These are phyloP conservation scores for Trichoderma breve DNA, from an alignment of 2,329 filamentous ascomycete species.

Conservation along the genomic window DNA sequence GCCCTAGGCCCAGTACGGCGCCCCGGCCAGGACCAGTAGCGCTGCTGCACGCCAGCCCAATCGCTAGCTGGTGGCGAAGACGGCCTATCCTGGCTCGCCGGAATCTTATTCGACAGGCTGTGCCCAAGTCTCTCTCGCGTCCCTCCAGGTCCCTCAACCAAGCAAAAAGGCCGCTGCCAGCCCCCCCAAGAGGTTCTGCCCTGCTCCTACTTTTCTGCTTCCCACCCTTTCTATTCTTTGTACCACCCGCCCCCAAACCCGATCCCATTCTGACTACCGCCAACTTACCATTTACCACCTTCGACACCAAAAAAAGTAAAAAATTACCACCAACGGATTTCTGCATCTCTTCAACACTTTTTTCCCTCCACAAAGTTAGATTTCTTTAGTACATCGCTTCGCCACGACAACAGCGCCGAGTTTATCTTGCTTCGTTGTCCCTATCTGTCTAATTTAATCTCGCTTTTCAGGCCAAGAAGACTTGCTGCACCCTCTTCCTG, in stretches of 20 bases:
- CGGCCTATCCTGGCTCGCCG: constrained; percentile 26
- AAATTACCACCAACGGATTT: not conserved
- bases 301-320: constrained; percentile 5
- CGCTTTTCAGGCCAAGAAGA: constrained; percentile 23
- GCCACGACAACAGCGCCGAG: not conserved
- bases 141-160: constrained; percentile 11
- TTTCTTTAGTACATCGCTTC: not conserved
- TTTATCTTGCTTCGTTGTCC: not conserved
- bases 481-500: not conserved
- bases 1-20: constrained; percentile 3
- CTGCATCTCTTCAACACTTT: not conserved
- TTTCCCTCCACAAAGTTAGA: not conserved
- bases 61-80: constrained; percentile 35
- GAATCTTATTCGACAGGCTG: constrained; percentile 33
- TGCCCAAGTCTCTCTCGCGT: constrained; percentile 28
- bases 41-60: constrained; percentile 29
- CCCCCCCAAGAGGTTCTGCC: constrained; percentile 18
- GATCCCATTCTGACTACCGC: constrained; percentile 19
- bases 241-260: constrained; percentile 23
- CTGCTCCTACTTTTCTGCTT: constrained; percentile 19
- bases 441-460: constrained; percentile 29
- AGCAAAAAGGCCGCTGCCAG: constrained; percentile 31
- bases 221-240: constrained; percentile 24
- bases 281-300: not conserved
- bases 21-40: constrained; percentile 22